Evolutionary conservation across 805 yeast species (phyloP).

Genomic region (Candida ulmi): DNA sequence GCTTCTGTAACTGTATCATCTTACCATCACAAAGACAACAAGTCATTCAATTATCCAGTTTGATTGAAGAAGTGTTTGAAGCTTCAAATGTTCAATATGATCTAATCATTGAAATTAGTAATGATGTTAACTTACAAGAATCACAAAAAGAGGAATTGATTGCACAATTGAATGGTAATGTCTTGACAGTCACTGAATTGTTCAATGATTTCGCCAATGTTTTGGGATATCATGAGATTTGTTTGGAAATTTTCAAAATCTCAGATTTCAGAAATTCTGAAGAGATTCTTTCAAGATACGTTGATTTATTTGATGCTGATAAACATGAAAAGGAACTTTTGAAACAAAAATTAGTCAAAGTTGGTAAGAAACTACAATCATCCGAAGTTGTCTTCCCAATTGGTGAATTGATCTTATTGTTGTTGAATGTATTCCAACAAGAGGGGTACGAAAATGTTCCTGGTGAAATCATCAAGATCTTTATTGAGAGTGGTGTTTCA

Average conservation of each 20-base stretch:
- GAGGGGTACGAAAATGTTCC: constrained; percentile 31
- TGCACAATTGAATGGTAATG: constrained; percentile 52
- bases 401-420: constrained; percentile 58
- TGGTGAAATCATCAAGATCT: constrained; percentile 58
- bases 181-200: constrained; percentile 69
- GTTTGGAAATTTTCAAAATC: constrained; percentile 70
- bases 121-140: constrained; percentile 44
- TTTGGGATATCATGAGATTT: constrained; percentile 77
- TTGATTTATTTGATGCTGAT: constrained; percentile 46
- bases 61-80: constrained; percentile 74
- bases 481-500: constrained; percentile 57
- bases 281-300: constrained; percentile 80
- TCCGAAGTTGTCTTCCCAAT: constrained; percentile 81
- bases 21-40: constrained; percentile 73
- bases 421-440: constrained; percentile 47
- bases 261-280: constrained; percentile 84
- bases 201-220: constrained; percentile 87
- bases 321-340: constrained; percentile 16
- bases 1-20: constrained; percentile 81
- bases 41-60: constrained; percentile 61
- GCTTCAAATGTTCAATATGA: constrained; percentile 80
- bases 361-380: constrained; percentile 61
- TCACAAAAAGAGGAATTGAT: constrained; percentile 47
- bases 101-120: constrained; percentile 35
- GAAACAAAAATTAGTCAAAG: constrained; percentile 24